A percentile compares a stretch with the other conserved stretches of the same genome.
Evolutionary conservation across 208 protist genomes (phyloP).

Genomic region (Trypanosoma avium): DNA sequence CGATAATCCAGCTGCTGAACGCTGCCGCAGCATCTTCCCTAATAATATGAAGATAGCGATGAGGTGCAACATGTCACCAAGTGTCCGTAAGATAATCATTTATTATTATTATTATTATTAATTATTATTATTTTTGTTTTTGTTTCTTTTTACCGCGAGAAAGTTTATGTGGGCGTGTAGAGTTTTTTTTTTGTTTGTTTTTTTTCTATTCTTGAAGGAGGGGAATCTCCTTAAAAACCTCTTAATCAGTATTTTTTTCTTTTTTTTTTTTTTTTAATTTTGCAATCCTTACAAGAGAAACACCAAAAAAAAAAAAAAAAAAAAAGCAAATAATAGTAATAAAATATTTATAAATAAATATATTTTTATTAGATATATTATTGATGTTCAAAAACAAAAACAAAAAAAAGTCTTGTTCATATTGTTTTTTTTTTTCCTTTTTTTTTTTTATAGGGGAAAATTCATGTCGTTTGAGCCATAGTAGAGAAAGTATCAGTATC

Average conservation of each 20-base stretch:
- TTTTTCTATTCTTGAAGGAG: too few relatives aligned
- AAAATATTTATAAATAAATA: not conserved
- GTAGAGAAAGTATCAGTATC: too few relatives aligned
- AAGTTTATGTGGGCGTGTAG: too few relatives aligned
- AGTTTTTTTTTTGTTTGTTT: too few relatives aligned
- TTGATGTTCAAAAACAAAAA: too few relatives aligned
- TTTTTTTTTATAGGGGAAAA: not conserved
- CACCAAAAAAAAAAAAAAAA: not conserved
- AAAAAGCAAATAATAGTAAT: not conserved
- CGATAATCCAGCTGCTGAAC: slow-evolving; percentile 90
- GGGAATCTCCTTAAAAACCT: too few relatives aligned
- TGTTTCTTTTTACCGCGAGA: not conserved
- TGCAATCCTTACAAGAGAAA: not conserved
- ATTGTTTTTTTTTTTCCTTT: slow-evolving; percentile 5
- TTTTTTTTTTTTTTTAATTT: not conserved
- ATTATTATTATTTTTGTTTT: too few relatives aligned
- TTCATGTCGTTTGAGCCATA: too few relatives aligned
- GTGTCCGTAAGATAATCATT: slow-evolving; percentile 90
- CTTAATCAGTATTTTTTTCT: too few relatives aligned
- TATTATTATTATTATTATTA: not conserved
- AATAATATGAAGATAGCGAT: slow-evolving; percentile 91
- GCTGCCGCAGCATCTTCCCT: slow-evolving; percentile 90
- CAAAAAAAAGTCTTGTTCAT: not conserved
- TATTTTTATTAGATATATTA: not conserved
- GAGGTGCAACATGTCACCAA: slow-evolving; percentile 94